Evolutionary conservation across 2,329 filamentous ascomycete genomes (phyloP), one percentile per base, ranked within the genome.

Genomic region (Plectosphaerella plurivora): DNA sequence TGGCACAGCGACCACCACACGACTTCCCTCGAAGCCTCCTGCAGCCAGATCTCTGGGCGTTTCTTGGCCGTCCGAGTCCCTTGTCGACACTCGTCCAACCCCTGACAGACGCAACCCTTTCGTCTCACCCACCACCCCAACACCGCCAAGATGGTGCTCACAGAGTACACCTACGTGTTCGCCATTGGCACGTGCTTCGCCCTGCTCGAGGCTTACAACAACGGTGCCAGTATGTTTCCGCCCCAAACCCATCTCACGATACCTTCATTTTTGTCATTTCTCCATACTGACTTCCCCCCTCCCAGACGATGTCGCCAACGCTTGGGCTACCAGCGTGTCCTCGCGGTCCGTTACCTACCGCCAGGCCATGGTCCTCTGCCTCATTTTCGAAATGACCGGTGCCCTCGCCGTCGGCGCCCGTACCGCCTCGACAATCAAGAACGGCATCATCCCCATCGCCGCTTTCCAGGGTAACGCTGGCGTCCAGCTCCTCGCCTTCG

Each of bases 271-370:
- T 24, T 33, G 28, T 33, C 28, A 28, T 14, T 8, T 45, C n/a
- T 9, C 14, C 44, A 24, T 22, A 45, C 44, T 28, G 5, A 24
- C 44, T 22, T 22, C 22, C n/a, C 42, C 42, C 5, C 5, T 12
- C 39, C 46, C 52, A 86, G 83, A 91, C 69, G 88, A 92, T 86
- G 88, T 92, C 54, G 88, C 88, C 64, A 92, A 92, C 71, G 75
- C 88, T 50, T 92, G 87, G 85, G 88, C 88, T 7, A 92, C 88
- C 60, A 86, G 82, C 41, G 88, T 92, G 53, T 91, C 88, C n/a
- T 91, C 88, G 15, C 74, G 88, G 50, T 91, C 88, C 59, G 76
- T 90, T 63, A 76, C 84, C 2, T 87, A 89, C 72, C 70, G 81
- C 59, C 83, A 86, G 70, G 86, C 83, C 57, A 86, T 86, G 82